Evolutionary conservation across 106 monocot genomes (phyloP), one percentile per base, ranked within the genome.

Genomic region (Allium sativum): DNA sequence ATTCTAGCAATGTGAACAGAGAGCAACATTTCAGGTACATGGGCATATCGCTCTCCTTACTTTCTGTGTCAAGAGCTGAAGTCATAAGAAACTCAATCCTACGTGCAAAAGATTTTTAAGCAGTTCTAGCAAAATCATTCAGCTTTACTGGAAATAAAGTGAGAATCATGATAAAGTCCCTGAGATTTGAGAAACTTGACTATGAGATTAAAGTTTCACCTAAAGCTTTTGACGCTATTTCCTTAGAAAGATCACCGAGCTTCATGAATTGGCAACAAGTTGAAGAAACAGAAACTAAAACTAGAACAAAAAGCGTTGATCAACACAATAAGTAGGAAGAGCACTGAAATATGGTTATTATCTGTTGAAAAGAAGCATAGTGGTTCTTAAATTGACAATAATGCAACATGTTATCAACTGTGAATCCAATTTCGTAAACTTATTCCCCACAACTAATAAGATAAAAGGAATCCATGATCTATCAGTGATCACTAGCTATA

Each of bases 261-360:
- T 82, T 90, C 73, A 90, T 77, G 57, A 82, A 70, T 16, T 85
- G 82, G 89, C 73, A 65, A 20, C 21, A 40, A 41, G 15, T 43
- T 12, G 62, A 70, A 19, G 67, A 62, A 40, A n/a, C n/a, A n/a
- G n/a, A n/a, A n/a, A n/a, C n/a, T n/a, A n/a, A n/a, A n/a, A 64
- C n/a, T 12, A 67, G 74, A 64, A 48, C 68, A 14, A 48, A 65
- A 58, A 46, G 40, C 14, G 21, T 59, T 44, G 12, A 8, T 52
- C 10, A 15, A 20, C n/a, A 14, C 21, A 54, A 54, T 6, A 54
- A 54, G 18, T 7, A 6, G 6, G 53, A 12, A 54, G 53, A 13
- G 5, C 53, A 54, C 12, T n/a, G n/a, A n/a, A n/a, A n/a, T n/a
- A n/a, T n/a, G n/a, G n/a, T n/a, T n/a, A n/a, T n/a, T n/a, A n/a